A percentile compares a stretch with the other conserved stretches of the same genome.
phyloP scores from a whole-genome alignment of 495 filamentous ascomycete genomes.

The Neurospora sp. region DNA sequence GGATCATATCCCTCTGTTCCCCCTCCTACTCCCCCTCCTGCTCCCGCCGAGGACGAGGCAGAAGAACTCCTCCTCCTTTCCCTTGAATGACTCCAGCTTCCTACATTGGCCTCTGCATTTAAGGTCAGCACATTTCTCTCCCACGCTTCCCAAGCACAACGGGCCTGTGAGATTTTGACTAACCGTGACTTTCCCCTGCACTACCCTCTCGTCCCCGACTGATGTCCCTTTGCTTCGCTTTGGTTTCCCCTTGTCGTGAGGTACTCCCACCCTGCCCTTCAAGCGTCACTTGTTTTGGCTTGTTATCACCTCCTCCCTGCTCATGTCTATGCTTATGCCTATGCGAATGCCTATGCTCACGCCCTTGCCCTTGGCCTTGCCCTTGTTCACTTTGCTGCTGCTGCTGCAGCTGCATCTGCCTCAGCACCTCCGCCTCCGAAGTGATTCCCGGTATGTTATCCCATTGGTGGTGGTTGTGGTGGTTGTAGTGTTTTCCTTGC shows the following conservation, averaged over 20 bases:
- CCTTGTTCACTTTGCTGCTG: background rate
- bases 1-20: background rate
- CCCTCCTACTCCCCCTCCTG: background rate
- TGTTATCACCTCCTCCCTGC: background rate
- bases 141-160: too few relatives aligned
- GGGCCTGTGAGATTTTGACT: background rate
- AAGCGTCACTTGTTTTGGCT: background rate
- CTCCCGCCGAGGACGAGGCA: fast-evolving
- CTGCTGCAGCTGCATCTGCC: background rate
- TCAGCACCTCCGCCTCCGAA: background rate
- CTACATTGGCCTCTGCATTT: too few relatives aligned
- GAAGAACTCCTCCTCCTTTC: background rate
- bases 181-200: background rate
- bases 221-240: background rate
- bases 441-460: background rate
- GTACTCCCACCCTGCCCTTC: background rate
- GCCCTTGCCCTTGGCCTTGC: background rate
- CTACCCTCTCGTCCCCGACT: background rate
- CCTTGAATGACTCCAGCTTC: background rate
- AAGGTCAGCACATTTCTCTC: background rate
- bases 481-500: background rate
- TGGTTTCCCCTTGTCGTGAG: too few relatives aligned
- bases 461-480: background rate
- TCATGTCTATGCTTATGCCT: too few relatives aligned
- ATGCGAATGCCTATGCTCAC: too few relatives aligned